Base-by-base conservation (phyloP, 768 basidiomycete species). In the Rhodocollybia butyracea region DNA sequence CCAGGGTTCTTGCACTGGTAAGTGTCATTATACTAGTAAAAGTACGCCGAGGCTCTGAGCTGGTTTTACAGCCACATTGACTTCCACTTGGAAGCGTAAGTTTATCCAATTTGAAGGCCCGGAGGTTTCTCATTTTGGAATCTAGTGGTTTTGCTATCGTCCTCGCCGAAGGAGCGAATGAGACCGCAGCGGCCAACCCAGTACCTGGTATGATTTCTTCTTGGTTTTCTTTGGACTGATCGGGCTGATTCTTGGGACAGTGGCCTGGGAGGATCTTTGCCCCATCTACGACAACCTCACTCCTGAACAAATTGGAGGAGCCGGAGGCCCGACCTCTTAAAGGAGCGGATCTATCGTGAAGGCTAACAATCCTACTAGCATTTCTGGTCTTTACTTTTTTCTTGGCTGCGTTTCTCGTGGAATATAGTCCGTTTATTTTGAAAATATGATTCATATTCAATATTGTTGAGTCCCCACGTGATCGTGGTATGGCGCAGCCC, bases 1-100 rank as follows among this genome's bases (percentile, higher is more conserved):
- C 5, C 17, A 50, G 48, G 83, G 80, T 70, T 79, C 59, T 57
- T 79, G 27, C 79, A 79, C 57, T 79, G 69, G 70, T 69, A 45
- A 29, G 61, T 2, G 21, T 21, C 26, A 21, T 5, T 30, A 5
- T 19, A 41, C 46, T 30, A 30, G 43, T 38, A 34, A n/a, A n/a
- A n/a, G n/a, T n/a, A n/a, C n/a, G n/a, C 15, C 19, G 29, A n/a
- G n/a, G n/a, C n/a, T n/a, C n/a, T n/a, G n/a, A n/a, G 6, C 42
- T 30, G 34, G 12, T 22, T 8, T 15, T 12, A 2, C 15, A 72
- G 71, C 53, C 71, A 75, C 57, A 73, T 73, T 39, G 71, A 74
- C 45, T 70, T 68, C 64, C 73, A 74, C 60, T 57, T 73, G 17
- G 61, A 66, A n/a, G 42, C 57, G 68, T 73, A 51, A 46, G 63